Percentiles rank a stretch among this genome's conserved stretches.
Conservation (phyloP, 805 yeast species). For the Lachancea fermentati region DNA sequence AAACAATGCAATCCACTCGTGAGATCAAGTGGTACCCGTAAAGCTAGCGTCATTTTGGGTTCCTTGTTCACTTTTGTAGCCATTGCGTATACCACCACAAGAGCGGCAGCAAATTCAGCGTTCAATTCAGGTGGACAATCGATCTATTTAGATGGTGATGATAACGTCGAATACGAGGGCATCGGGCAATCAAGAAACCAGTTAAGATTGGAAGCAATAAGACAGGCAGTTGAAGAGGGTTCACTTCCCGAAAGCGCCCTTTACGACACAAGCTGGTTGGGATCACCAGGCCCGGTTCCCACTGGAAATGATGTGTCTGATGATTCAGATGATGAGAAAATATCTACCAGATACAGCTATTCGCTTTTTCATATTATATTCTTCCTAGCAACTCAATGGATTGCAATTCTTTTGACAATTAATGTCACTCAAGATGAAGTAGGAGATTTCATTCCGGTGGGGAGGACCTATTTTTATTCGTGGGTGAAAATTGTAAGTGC, state of each 20-base stretch:
- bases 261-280: conserved; percentile 60
- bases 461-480: conserved; percentile 89
- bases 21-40: conserved; percentile 84
- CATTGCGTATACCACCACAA: conserved; percentile 92
- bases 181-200: conserved; percentile 48
- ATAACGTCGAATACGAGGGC: conserved; percentile 40
- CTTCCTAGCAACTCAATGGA: conserved; percentile 94
- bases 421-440: conserved; percentile 78
- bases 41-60: conserved; percentile 80
- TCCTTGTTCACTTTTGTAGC: conserved; percentile 93
- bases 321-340: conserved; percentile 50
- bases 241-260: conserved; percentile 90
- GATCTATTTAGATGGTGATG: conserved; percentile 27
- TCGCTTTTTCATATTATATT: conserved; percentile 85
- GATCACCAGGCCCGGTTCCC: conserved; percentile 28
- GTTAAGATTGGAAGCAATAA: conserved; percentile 79
- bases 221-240: conserved; percentile 95
- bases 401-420: conserved; percentile 87
- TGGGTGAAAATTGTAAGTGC: conserved; percentile 92
- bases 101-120: conserved; percentile 85
- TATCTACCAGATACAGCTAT: conserved; percentile 76
- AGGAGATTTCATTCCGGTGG: conserved; percentile 94
- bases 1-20: conserved; percentile 85
- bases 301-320: conserved; percentile 28
- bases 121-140: conserved; percentile 41